Evolutionary conservation across 768 basidiomycete species (phyloP).

Genomic region (Dacryopinax spathularia): DNA sequence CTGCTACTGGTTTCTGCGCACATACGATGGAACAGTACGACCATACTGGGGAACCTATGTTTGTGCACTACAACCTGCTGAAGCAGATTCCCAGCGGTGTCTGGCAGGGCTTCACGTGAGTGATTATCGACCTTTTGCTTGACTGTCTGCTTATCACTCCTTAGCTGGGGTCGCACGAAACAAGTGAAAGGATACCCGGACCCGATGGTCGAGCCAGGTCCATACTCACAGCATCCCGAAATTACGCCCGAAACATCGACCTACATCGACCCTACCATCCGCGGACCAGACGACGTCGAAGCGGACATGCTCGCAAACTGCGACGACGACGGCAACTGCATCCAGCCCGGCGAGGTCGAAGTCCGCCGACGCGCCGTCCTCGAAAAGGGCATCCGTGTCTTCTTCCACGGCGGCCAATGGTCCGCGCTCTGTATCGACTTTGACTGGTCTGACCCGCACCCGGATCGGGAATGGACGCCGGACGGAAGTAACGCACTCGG

Average conservation of each 20-base stretch:
- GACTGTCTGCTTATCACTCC: too few species aligned
- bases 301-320: conserved; percentile 22
- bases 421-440: conserved; percentile 16
- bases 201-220: conserved; percentile 2
- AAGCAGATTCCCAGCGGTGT: conserved; percentile 25
- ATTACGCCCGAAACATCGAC: not conserved
- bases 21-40: conserved; percentile 29
- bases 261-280: not conserved
- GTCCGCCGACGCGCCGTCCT: conserved; percentile 17
- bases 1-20: conserved; percentile 15
- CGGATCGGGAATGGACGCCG: not conserved
- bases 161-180: conserved; percentile 9
- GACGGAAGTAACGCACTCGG: conserved; percentile 8
- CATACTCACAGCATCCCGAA: not conserved
- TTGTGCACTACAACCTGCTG: conserved; percentile 30
- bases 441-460: conserved; percentile 11
- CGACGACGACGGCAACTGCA: conserved; percentile 17
- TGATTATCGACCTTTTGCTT: too few species aligned
- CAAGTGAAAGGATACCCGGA: conserved; percentile 6
- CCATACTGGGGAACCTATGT: conserved; percentile 17
- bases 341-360: conserved; percentile 13
- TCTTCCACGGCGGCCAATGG: conserved; percentile 19
- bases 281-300: conserved; percentile 11
- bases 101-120: conserved; percentile 18
- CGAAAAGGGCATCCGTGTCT: conserved; percentile 16